These are phyloP conservation scores for Tylopilus sp. DNA, from an alignment of 1,284 basidiomycete genomes.

Conservation along the genomic window DNA sequence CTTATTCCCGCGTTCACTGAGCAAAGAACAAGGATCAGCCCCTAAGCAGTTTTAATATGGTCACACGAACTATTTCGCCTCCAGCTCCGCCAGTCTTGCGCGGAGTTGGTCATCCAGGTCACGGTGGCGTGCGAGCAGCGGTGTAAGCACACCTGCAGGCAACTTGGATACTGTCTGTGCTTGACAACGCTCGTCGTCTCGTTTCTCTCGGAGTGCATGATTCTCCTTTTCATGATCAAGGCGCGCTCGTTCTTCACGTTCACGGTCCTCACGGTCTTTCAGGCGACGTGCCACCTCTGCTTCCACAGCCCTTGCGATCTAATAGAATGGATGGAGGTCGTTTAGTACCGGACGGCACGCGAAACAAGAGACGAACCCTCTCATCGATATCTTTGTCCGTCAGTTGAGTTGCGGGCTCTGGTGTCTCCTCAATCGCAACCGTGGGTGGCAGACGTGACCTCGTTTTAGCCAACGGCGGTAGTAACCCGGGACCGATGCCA, in stretches of 20 bases:
- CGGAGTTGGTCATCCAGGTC: constrained; percentile 66
- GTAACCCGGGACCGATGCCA: constrained; percentile 24
- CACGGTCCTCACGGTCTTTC: constrained; percentile 52
- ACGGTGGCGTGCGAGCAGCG: constrained; percentile 56
- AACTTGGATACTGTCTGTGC: constrained; percentile 30
- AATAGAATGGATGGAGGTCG: not conserved
- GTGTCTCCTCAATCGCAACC: constrained; percentile 17
- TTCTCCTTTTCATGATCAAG: constrained; percentile 41
- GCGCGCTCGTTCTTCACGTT: constrained; percentile 36
- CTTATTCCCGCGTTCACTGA: constrained; percentile 56
- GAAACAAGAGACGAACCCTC: constrained; percentile 41
- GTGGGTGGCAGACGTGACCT: constrained; percentile 22
- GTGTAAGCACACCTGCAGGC: constrained; percentile 57
- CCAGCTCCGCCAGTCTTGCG: constrained; percentile 59
- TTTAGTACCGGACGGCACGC: not conserved
- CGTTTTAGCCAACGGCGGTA: constrained; percentile 21
- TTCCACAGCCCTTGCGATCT: constrained; percentile 72
- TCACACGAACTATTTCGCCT: constrained; percentile 60
- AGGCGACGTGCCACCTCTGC: constrained; percentile 65
- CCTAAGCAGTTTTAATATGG: constrained; percentile 5
- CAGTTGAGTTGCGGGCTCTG: constrained; percentile 35
- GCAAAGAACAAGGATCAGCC: constrained; percentile 5
- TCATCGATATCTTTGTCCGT: constrained; percentile 71
- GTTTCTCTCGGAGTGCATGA: constrained; percentile 14
- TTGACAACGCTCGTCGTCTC: constrained; percentile 14